A percentile compares a stretch with the other conserved stretches of the same genome.
These are phyloP conservation scores for maize (Zea mays) DNA, from an alignment of 176 grass and related monocot species.

Conservation along the genomic window DNA sequence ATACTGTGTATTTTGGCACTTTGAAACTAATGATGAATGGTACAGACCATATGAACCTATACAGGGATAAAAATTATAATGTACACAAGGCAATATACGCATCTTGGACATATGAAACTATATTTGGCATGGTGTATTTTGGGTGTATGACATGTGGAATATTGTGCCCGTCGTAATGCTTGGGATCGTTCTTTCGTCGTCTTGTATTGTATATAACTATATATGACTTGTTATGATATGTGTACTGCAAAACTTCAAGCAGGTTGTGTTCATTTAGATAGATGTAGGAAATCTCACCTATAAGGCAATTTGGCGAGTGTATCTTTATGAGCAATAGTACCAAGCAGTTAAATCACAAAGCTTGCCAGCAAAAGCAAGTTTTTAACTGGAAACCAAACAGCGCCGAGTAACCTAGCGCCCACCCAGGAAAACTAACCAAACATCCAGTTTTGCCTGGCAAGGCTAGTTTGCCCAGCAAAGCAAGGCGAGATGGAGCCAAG, in stretches of 20 bases:
- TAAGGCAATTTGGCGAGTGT: not conserved
- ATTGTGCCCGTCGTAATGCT: not conserved
- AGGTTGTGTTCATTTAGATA: not conserved
- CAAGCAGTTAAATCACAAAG: not conserved
- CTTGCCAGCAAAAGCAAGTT: not conserved
- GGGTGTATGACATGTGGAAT: not conserved
- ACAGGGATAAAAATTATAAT: not conserved
- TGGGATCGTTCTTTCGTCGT: not conserved
- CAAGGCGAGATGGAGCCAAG: not conserved
- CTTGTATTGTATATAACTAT: not conserved
- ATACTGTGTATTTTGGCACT: no score
- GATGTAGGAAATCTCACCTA: not conserved
- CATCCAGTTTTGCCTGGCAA: not conserved
- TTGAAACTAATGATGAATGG: no score
- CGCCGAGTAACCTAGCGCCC: not conserved
- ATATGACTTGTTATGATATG: not conserved
- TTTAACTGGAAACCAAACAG: not conserved
- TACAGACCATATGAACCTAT: not conserved
- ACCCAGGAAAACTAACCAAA: not conserved
- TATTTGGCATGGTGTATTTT: not conserved
- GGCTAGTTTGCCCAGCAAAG: not conserved
- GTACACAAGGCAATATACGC: not conserved
- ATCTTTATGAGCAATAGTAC: not conserved
- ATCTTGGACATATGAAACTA: not conserved
- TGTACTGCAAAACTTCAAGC: not conserved